A percentile compares a stretch with the other conserved stretches of the same genome.
Evolutionary conservation across 768 basidiomycete genomes (phyloP).

Genomic region (Trametopsis cervina): DNA sequence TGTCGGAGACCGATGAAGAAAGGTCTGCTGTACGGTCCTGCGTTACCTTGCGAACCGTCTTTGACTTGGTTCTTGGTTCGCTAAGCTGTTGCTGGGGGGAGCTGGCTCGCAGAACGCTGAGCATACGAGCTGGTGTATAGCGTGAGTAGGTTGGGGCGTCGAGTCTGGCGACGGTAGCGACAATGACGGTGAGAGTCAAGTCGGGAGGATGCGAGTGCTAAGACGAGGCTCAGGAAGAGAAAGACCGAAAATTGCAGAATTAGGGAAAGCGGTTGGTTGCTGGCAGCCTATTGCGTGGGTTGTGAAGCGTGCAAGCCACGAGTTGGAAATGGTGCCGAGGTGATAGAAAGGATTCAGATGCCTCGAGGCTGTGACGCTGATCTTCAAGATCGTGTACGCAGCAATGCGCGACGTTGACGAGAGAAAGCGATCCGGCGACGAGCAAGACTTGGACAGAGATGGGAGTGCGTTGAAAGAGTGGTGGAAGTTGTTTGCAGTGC

Average conservation of each 20-base stretch:
- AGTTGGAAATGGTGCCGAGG: slow-evolving; percentile 24
- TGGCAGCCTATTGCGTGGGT: slow-evolving; percentile 17
- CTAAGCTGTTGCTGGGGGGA: slow-evolving; percentile 22
- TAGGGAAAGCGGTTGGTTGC: slow-evolving; percentile 20
- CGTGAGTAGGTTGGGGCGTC: slow-evolving; percentile 16
- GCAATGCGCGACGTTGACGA: background rate
- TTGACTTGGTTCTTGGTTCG: slow-evolving; percentile 37
- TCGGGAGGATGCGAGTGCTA: slow-evolving; percentile 5
- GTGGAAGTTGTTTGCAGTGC: background rate
- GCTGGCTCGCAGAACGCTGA: slow-evolving; percentile 29
- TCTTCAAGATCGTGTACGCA: slow-evolving; percentile 1
- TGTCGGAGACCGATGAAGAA: slow-evolving; percentile 18
- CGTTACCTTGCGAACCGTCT: slow-evolving; percentile 26
- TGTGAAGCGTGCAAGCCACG: slow-evolving; percentile 31
- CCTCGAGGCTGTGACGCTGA: slow-evolving; percentile 14
- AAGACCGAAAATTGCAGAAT: slow-evolving; percentile 16
- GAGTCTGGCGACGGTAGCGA: slow-evolving; percentile 21
- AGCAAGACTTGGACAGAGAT: background rate
- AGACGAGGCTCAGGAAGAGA: slow-evolving; percentile 16
- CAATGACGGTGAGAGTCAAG: slow-evolving; percentile 14
- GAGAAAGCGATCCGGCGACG: background rate
- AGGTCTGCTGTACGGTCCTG: background rate
- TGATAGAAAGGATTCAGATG: slow-evolving; percentile 10
- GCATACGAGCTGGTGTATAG: slow-evolving; percentile 31
- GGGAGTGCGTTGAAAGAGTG: background rate